A percentile compares a stretch with the other conserved stretches of the same genome.
phyloP scores from a whole-genome alignment of 305 asterid genomes.

The Solanum hybrid region DNA sequence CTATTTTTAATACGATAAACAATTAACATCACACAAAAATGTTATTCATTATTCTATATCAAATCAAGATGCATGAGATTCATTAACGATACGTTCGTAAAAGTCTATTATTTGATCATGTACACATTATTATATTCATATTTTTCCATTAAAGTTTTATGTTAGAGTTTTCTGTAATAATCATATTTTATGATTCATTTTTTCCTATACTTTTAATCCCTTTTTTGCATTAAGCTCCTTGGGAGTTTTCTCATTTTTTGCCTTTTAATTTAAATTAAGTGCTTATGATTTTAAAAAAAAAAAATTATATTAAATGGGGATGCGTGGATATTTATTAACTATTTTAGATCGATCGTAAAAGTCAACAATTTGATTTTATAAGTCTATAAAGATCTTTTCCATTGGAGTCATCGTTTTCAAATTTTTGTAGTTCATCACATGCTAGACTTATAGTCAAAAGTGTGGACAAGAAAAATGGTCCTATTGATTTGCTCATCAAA shows the following conservation, averaged over 20 bases:
- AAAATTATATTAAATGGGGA: background rate
- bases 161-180: background rate
- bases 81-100: background rate
- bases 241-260: too few relatives aligned
- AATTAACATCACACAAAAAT: background rate
- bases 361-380: background rate
- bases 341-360: background rate
- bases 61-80: background rate
- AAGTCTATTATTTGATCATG: background rate
- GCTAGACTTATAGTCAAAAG: background rate
- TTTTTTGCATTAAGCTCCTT: too few relatives aligned
- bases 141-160: background rate
- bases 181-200: background rate
- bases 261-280: background rate
- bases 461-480: background rate
- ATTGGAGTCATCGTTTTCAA: background rate
- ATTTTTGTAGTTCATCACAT: background rate
- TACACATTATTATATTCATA: too few relatives aligned
- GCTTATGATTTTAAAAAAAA: background rate
- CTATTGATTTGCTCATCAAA: background rate
- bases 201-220: background rate
- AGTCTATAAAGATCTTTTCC: background rate
- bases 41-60: background rate
- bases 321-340: background rate
- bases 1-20: background rate